Evolutionary conservation across 768 basidiomycete genomes (phyloP).

Genomic region (Kwoniella bestiolae): DNA sequence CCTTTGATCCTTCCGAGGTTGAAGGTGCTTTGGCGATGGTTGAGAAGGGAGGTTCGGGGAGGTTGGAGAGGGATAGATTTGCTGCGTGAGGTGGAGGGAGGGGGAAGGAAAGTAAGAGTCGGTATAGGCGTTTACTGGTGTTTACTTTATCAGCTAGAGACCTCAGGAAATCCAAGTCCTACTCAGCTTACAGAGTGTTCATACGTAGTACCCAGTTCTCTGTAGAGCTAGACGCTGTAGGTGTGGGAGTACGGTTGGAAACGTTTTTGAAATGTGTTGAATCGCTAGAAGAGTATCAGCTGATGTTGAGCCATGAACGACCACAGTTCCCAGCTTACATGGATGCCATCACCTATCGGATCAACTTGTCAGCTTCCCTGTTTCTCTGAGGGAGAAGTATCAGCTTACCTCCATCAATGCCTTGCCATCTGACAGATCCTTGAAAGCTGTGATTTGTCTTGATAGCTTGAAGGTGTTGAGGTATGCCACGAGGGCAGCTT

Average conservation of each 20-base stretch:
- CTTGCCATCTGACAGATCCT: conserved; percentile 44
- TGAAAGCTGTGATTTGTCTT: conserved; percentile 38
- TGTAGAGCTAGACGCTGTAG: conserved; percentile 21
- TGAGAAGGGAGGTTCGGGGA: conserved; percentile 87
- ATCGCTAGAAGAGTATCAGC: conserved; percentile 32
- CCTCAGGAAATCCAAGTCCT: too few species aligned
- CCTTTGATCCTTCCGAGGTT: conserved; percentile 58
- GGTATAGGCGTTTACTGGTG: conserved; percentile 45
- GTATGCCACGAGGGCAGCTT: conserved; percentile 46
- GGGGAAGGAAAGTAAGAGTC: conserved; percentile 48
- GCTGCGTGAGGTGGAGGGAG: conserved; percentile 40
- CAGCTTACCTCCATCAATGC: conserved; percentile 47
- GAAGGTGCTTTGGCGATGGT: conserved; percentile 78
- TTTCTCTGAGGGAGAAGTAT: background rate
- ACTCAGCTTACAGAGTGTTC: conserved; percentile 46
- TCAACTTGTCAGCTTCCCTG: background rate
- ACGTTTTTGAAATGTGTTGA: conserved; percentile 46
- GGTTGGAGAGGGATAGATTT: conserved; percentile 53
- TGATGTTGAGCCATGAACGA: background rate
- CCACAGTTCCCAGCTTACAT: conserved; percentile 24
- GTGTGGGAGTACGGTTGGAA: conserved; percentile 7
- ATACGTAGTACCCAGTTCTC: conserved; percentile 52
- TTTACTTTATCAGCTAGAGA: background rate
- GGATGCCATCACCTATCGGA: conserved; percentile 30
- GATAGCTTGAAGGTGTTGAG: conserved; percentile 49